Conservation (phyloP, 2,329 filamentous ascomycete species). For the Paecilomyces sp. region DNA sequence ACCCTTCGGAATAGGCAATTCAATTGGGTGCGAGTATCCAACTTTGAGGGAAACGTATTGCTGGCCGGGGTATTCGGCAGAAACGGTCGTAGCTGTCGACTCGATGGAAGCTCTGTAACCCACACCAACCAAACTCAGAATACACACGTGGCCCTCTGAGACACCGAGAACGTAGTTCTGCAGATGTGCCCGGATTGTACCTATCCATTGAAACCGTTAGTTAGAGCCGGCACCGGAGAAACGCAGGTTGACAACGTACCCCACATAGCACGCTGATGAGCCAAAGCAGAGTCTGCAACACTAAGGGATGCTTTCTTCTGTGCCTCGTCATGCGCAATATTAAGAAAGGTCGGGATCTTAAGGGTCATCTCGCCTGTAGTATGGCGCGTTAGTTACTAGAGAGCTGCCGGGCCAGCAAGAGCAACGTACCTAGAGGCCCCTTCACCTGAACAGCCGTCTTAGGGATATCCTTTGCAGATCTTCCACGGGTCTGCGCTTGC, state of each 20-base stretch:
- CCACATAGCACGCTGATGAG: slow-evolving; percentile 91
- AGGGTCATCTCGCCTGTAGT: slow-evolving; percentile 65
- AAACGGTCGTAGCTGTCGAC: slow-evolving; percentile 59
- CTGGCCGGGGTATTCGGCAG: slow-evolving; percentile 67
- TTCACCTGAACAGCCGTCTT: slow-evolving; percentile 63
- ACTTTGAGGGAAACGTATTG: slow-evolving; percentile 90
- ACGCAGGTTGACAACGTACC: slow-evolving; percentile 48
- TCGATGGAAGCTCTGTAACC: slow-evolving; percentile 90
- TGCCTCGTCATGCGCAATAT: slow-evolving; percentile 59
- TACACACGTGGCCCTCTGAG: slow-evolving; percentile 90
- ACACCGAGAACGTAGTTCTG: slow-evolving; percentile 89
- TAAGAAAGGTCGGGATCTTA: slow-evolving; percentile 71
- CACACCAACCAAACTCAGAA: slow-evolving; percentile 87
- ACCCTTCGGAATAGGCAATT: slow-evolving; percentile 74
- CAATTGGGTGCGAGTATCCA: slow-evolving; percentile 91
- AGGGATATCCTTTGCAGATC: slow-evolving; percentile 52
- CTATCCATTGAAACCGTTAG: slow-evolving; percentile 40
- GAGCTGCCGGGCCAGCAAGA: neutral
- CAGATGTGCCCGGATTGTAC: slow-evolving; percentile 82
- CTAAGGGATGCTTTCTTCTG: slow-evolving; percentile 59
- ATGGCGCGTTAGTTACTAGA: neutral
- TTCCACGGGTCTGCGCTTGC: slow-evolving; percentile 50
- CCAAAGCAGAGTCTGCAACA: slow-evolving; percentile 60
- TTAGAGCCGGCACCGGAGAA: slow-evolving; percentile 11
- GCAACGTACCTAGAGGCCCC: slow-evolving; percentile 66